A percentile compares a stretch with the other conserved stretches of the same genome.
Conservation (phyloP, 352 stramenopile genomes). For the Globisporangium takayamanum region DNA sequence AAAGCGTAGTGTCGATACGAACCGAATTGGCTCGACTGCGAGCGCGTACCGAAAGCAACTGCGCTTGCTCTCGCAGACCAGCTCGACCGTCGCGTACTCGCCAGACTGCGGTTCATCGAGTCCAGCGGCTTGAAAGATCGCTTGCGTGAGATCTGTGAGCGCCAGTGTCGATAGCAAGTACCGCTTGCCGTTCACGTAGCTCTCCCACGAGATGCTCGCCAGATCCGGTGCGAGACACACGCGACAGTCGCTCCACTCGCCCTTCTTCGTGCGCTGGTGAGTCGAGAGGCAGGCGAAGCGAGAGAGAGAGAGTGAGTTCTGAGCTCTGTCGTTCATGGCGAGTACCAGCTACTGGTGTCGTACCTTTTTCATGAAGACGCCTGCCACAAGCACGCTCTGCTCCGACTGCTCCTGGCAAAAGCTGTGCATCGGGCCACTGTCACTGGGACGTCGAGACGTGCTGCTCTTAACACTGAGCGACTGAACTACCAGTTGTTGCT, state of each 20-base stretch:
- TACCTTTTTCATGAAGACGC: constrained; percentile 11
- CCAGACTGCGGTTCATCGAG: constrained; percentile 5
- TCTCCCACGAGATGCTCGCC: constrained; percentile 11
- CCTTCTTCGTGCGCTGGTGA: constrained; percentile 3
- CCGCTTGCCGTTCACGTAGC: constrained; percentile 2
- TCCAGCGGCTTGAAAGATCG: constrained; percentile 4
- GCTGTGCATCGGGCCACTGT: neutral
- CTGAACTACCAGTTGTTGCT: neutral
- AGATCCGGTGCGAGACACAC: constrained; percentile 6
- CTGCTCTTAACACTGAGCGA: neutral
- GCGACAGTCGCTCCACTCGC: constrained; percentile 6
- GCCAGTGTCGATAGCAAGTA: constrained; percentile 16
- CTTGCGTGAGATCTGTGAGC: constrained; percentile 9
- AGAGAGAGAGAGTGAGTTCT: neutral
- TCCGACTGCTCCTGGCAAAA: neutral
- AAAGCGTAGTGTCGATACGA: neutral
- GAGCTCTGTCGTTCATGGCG: no score
- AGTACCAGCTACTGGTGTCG: neutral
- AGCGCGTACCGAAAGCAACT: constrained; percentile 11
- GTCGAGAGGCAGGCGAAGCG: neutral
- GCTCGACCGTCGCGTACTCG: constrained; percentile 6
- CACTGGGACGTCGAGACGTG: neutral
- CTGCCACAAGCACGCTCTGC: neutral
- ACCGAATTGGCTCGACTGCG: constrained; percentile 3
- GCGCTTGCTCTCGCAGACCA: constrained; percentile 9